Percentiles rank a stretch among this genome's conserved stretches.
Conservation (phyloP, 2,329 filamentous ascomycete species). For the Pseudofabraea citricarpa region DNA sequence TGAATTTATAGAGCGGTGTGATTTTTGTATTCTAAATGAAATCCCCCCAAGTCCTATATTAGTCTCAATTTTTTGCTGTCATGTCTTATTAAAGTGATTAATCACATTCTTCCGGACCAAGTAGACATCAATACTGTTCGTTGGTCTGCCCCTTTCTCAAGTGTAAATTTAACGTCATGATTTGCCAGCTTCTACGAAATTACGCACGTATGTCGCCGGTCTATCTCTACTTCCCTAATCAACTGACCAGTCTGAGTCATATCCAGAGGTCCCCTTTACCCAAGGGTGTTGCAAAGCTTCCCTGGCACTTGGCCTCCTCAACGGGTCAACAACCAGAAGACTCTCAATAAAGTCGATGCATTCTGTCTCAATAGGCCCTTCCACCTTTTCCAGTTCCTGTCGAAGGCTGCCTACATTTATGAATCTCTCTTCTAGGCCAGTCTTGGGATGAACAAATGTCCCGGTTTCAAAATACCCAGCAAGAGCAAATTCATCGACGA, state of each 20-base stretch:
- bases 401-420: background rate
- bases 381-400: background rate
- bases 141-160: too few species aligned
- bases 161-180: too few species aligned
- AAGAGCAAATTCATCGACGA: background rate
- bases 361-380: background rate
- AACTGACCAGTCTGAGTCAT: background rate
- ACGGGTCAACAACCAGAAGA: background rate
- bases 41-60: too few species aligned
- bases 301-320: background rate
- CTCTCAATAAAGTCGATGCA: background rate
- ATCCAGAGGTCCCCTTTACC: background rate
- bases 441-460: background rate
- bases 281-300: background rate
- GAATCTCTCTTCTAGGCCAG: background rate
- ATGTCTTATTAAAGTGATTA: too few species aligned
- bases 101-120: too few species aligned
- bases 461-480: background rate
- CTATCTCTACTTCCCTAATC: slow-evolving; percentile 45
- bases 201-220: too few species aligned
- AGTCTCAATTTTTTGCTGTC: too few species aligned
- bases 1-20: too few species aligned
- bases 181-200: too few species aligned
- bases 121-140: too few species aligned
- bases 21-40: too few species aligned